These are phyloP conservation scores for Leccinum subtestaceum DNA, from an alignment of 768 basidiomycete genomes.

Conservation along the genomic window DNA sequence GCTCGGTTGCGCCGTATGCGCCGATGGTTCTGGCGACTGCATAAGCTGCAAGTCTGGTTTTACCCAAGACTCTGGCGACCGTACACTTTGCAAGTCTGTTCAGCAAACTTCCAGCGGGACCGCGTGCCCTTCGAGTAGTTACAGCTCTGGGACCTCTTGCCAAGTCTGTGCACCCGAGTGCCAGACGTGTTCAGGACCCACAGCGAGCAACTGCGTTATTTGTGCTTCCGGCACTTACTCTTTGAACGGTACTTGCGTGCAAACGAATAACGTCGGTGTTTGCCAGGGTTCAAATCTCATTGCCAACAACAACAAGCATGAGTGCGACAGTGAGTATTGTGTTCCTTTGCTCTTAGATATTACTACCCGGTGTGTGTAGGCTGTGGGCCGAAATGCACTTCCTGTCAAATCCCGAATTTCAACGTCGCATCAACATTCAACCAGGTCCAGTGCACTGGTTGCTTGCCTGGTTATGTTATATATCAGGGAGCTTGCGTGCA, in stretches of 20 bases:
- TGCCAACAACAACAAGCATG: constrained; percentile 78
- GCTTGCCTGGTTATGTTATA: constrained; percentile 74
- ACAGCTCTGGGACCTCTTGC: constrained; percentile 55
- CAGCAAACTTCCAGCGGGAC: constrained; percentile 50
- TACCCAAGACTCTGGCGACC: constrained; percentile 62
- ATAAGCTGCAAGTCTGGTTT: constrained; percentile 69
- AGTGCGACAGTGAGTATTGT: constrained; percentile 65
- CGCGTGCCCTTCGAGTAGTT: constrained; percentile 65
- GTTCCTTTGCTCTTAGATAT: background rate
- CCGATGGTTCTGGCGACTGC: constrained; percentile 66
- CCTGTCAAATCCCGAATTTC: constrained; percentile 74
- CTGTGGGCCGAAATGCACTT: constrained; percentile 80
- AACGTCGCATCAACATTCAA: constrained; percentile 60
- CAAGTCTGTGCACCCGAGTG: constrained; percentile 62
- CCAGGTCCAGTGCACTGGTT: constrained; percentile 71
- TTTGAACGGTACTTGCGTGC: constrained; percentile 70
- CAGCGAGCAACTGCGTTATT: constrained; percentile 67
- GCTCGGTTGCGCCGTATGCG: constrained; percentile 69
- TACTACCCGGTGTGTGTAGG: constrained; percentile 38
- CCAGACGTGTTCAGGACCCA: constrained; percentile 64
- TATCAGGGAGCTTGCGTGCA: constrained; percentile 66
- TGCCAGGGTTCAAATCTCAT: constrained; percentile 70
- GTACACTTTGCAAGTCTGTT: constrained; percentile 59
- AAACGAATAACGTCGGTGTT: constrained; percentile 61
- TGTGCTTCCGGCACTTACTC: constrained; percentile 62